A percentile compares a stretch with the other conserved stretches of the same genome.
Conservation (phyloP, 176 grass and related monocot species). For the Cenchrus purpureus region DNA sequence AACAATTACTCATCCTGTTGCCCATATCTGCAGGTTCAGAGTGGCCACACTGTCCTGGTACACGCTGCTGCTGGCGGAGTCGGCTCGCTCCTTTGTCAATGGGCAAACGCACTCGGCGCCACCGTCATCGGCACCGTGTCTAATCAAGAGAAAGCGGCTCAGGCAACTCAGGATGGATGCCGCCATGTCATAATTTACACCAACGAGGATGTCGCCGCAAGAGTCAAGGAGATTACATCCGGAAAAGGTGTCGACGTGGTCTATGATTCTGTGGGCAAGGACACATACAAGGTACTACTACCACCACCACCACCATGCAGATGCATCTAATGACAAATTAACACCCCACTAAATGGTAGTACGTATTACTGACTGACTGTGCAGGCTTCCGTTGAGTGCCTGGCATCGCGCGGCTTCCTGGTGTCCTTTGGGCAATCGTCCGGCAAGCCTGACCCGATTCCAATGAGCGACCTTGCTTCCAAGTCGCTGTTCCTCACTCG, state of each 20-base stretch:
- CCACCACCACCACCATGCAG: no score
- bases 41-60: slow-evolving; percentile 70
- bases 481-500: slow-evolving; percentile 76
- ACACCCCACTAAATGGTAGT: no score
- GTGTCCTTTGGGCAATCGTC: slow-evolving; percentile 82
- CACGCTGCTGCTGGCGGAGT: slow-evolving; percentile 91
- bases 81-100: slow-evolving; percentile 90
- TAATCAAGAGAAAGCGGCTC: slow-evolving; percentile 76
- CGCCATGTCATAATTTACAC: slow-evolving; percentile 77
- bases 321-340: no score
- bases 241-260: slow-evolving; percentile 84
- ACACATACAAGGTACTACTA: slow-evolving; percentile 72
- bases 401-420: slow-evolving; percentile 49
- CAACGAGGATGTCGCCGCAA: slow-evolving; percentile 77
- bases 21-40: slow-evolving; percentile 55
- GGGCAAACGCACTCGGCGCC: slow-evolving; percentile 88
- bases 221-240: slow-evolving; percentile 79
- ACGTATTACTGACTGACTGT: no score
- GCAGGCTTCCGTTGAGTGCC: slow-evolving; percentile 66
- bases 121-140: slow-evolving; percentile 93
- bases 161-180: slow-evolving; percentile 79
- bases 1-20: neutral
- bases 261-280: slow-evolving; percentile 96
- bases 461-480: slow-evolving; percentile 47
- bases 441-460: slow-evolving; percentile 57